phyloP scores from a whole-genome alignment of 2,329 filamentous ascomycete species.

The Aspergillus quadricinctus region DNA sequence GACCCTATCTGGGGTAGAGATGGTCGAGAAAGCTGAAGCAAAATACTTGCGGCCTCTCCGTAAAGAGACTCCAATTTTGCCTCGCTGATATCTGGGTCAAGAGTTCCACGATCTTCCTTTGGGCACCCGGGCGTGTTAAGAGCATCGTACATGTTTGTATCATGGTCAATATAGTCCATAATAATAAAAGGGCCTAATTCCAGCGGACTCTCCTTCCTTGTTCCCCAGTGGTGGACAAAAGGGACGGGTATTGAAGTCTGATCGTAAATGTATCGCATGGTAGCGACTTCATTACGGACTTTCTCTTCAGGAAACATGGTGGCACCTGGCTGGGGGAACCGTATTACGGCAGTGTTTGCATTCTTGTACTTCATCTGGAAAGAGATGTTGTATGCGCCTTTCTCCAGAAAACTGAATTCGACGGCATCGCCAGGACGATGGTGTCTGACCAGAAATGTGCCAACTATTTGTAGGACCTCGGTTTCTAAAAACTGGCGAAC shows the following conservation, averaged over 20 bases:
- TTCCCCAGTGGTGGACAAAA: not conserved
- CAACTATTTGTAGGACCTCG: not conserved
- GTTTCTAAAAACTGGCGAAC: conserved; percentile 1
- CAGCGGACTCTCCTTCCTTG: not conserved
- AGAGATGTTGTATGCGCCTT: not conserved
- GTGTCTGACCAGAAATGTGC: not conserved
- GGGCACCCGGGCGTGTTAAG: not conserved
- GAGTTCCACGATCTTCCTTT: not conserved
- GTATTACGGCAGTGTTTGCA: not conserved
- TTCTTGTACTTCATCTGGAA: not conserved
- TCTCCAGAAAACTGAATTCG: no score
- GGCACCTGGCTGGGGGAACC: not conserved
- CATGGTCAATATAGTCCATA: not conserved
- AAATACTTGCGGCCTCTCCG: conserved; percentile 37
- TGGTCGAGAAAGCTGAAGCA: conserved; percentile 35
- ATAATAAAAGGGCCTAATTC: conserved; percentile 5
- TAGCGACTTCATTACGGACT: not conserved
- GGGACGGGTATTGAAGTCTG: not conserved
- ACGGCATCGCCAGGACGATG: not conserved
- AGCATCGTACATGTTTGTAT: not conserved
- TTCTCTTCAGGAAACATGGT: not conserved
- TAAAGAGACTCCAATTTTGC: conserved; percentile 20
- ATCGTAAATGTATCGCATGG: not conserved
- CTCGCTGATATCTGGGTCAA: conserved; percentile 4
- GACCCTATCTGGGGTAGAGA: conserved; percentile 39